Percentiles rank a stretch among this genome's conserved stretches.
These are phyloP conservation scores for thale cress (Arabidopsis thaliana) DNA, from an alignment of 345 rosid genomes.

Conservation along the genomic window TAIR10.1 NC_003075.7:9745001-9745500, in stretches of 20 bases:
- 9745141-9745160: constrained; percentile 59
- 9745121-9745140: constrained; percentile 65
- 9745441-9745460: constrained; percentile 72
- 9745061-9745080: not conserved
- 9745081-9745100: constrained; percentile 52
- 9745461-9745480: constrained; percentile 91
- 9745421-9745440: constrained; percentile 64
- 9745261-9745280: not conserved
- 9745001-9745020: not conserved
- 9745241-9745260: not conserved
- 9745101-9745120: constrained; percentile 62
- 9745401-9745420: constrained; percentile 81
- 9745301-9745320: not conserved
- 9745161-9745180: constrained; percentile 53
- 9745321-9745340: not conserved
- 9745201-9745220: constrained; percentile 22
- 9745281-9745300: not conserved
- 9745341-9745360: not conserved
- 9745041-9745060: not conserved
- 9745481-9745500: constrained; percentile 82
- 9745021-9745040: not conserved
- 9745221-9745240: not conserved
- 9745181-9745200: constrained; percentile 80
- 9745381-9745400: constrained; percentile 55
- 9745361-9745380: constrained; percentile 66